A percentile compares a stretch with the other conserved stretches of the same genome.
phyloP scores from a whole-genome alignment of 805 yeast species.

The Candida incommunis region DNA sequence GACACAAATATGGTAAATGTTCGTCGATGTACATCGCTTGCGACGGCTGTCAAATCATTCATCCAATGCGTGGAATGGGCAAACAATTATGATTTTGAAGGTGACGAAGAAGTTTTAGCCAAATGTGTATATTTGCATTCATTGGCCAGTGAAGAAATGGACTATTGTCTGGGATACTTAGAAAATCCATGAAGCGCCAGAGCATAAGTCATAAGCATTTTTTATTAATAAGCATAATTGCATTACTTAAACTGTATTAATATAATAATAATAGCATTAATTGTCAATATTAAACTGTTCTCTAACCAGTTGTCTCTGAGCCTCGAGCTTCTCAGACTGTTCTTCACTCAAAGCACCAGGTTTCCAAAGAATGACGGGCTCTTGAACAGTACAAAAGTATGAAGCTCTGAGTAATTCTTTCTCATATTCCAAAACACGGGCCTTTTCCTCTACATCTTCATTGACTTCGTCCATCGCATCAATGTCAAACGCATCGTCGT shows the following conservation, averaged over 20 bases:
- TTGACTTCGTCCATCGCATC: not conserved
- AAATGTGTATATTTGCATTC: conserved; percentile 61
- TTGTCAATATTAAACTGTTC: too few relatives aligned
- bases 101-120: conserved; percentile 53
- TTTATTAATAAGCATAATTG: too few relatives aligned
- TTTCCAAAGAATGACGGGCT: not conserved
- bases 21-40: conserved; percentile 60
- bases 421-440: not conserved
- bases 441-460: not conserved
- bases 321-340: not conserved
- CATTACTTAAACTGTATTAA: too few relatives aligned
- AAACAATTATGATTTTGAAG: conserved; percentile 40
- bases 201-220: too few relatives aligned
- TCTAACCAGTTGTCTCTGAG: not conserved
- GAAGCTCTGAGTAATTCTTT: not conserved
- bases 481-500: too few relatives aligned
- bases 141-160: not conserved
- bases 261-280: too few relatives aligned
- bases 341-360: not conserved
- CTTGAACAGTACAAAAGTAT: not conserved
- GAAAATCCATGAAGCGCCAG: not conserved
- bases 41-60: conserved; percentile 62
- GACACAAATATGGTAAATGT: conserved; percentile 45
- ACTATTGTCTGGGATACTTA: not conserved
- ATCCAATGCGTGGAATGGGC: conserved; percentile 82